Evolutionary conservation across 73 alveolate genomes (phyloP).

Genomic region (Paramecium sonneborni): DNA sequence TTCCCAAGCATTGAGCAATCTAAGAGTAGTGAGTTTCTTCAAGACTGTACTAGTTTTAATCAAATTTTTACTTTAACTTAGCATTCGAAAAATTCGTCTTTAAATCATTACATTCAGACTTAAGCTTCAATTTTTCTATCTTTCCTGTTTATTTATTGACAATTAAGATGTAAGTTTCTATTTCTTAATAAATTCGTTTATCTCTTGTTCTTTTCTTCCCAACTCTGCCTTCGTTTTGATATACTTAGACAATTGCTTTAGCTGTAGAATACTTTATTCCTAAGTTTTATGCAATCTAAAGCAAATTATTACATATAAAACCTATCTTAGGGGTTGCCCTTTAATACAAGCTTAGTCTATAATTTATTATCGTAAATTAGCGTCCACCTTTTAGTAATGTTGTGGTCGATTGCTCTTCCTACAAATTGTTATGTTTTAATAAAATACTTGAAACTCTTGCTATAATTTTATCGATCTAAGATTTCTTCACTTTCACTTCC

Average conservation of each 20-base stretch:
- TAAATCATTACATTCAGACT: slow-evolving; percentile 17
- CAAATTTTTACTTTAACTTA: neutral
- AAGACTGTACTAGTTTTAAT: neutral
- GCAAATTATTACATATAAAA: neutral
- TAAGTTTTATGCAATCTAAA: neutral
- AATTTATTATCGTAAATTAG: neutral
- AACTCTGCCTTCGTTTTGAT: slow-evolving; percentile 33
- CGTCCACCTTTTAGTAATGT: neutral
- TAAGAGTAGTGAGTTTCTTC: neutral
- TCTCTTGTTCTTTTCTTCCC: slow-evolving; percentile 47
- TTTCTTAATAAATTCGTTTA: neutral
- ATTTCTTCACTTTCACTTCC: neutral
- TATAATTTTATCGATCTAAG: neutral
- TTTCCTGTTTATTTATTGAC: slow-evolving; percentile 17
- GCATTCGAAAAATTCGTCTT: neutral
- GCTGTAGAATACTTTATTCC: slow-evolving; percentile 52
- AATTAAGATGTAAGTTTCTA: neutral
- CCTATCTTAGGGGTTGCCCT: slow-evolving; percentile 25
- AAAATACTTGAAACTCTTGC: neutral
- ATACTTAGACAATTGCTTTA: slow-evolving; percentile 18
- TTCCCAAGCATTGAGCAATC: neutral
- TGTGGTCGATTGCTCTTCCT: neutral
- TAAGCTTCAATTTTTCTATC: neutral
- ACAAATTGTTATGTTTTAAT: neutral
- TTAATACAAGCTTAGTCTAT: neutral